Conservation (phyloP, 2,329 filamentous ascomycete species). For the Penicillium thymicola region DNA sequence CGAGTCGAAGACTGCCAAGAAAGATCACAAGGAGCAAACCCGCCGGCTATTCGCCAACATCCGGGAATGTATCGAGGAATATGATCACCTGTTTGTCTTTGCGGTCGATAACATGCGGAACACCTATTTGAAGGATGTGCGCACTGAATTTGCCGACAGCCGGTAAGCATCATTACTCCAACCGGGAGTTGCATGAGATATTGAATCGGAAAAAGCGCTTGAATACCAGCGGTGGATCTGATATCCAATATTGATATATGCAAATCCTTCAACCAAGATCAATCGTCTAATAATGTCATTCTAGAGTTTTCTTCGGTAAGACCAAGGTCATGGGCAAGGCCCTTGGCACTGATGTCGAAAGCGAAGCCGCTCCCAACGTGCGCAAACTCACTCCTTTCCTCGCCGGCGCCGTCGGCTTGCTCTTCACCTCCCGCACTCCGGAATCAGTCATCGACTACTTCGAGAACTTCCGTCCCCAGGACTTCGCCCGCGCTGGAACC, state of each 20-base stretch:
- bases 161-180: conserved; percentile 54
- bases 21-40: conserved; percentile 83
- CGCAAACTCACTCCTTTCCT: conserved; percentile 67
- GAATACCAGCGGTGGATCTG: conserved; percentile 4
- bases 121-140: conserved; percentile 87
- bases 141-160: conserved; percentile 78
- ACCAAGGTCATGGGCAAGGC: conserved; percentile 98
- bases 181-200: not conserved
- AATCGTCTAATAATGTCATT: conserved; percentile 2
- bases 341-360: conserved; percentile 72
- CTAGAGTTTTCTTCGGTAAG: conserved; percentile 95
- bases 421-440: conserved; percentile 79
- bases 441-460: conserved; percentile 70
- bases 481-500: conserved; percentile 88
- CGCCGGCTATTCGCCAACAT: conserved; percentile 85
- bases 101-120: conserved; percentile 97
- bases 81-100: conserved; percentile 91
- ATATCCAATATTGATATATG: conserved; percentile 2
- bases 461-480: conserved; percentile 66
- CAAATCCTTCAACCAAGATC: not conserved
- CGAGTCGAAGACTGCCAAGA: conserved; percentile 88
- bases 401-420: conserved; percentile 77
- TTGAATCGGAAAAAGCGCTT: not conserved
- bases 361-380: conserved; percentile 77
- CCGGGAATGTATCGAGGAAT: conserved; percentile 77